A percentile compares a stretch with the other conserved stretches of the same genome.
These are phyloP conservation scores for Thalia dealbata DNA, from an alignment of 176 grass and related monocot genomes.

Conservation along the genomic window DNA sequence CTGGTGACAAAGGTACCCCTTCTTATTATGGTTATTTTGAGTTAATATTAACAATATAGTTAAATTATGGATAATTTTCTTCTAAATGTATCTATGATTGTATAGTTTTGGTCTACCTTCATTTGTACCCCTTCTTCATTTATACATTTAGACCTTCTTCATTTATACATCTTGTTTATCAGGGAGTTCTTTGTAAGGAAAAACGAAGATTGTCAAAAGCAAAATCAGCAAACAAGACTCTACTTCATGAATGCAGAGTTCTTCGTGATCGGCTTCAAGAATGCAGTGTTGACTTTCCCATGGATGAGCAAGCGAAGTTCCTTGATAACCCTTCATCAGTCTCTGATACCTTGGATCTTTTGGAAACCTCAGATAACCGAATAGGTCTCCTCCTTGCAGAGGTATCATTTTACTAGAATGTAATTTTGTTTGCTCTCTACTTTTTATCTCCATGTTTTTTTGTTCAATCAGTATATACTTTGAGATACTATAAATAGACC, in stretches of 20 bases:
- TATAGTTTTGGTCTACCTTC: not conserved
- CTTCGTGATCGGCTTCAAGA: constrained; percentile 68
- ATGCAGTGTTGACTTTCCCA: constrained; percentile 71
- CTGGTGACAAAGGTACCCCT: not conserved
- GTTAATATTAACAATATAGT: not conserved
- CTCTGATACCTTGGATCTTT: constrained; percentile 56
- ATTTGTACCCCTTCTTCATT: too few species aligned
- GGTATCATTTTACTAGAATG: constrained; percentile 30
- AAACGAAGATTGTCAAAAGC: constrained; percentile 34
- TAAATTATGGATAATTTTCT: not conserved
- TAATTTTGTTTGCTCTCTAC: not conserved
- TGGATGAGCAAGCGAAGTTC: constrained; percentile 51
- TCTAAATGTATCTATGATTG: not conserved
- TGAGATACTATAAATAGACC: too few species aligned
- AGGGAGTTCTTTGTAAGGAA: constrained; percentile 56
- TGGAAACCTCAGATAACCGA: constrained; percentile 70
- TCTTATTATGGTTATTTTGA: not conserved
- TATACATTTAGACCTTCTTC: constrained; percentile 1
- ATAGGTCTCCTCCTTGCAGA: constrained; percentile 79
- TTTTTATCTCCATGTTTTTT: not conserved
- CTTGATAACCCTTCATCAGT: constrained; percentile 51
- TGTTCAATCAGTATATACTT: not conserved
- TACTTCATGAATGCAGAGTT: constrained; percentile 72
- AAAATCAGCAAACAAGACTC: constrained; percentile 42
- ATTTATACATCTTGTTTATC: not conserved